phyloP scores from a whole-genome alignment of 169 alveolate species.

The Plasmodium ovale region DNA sequence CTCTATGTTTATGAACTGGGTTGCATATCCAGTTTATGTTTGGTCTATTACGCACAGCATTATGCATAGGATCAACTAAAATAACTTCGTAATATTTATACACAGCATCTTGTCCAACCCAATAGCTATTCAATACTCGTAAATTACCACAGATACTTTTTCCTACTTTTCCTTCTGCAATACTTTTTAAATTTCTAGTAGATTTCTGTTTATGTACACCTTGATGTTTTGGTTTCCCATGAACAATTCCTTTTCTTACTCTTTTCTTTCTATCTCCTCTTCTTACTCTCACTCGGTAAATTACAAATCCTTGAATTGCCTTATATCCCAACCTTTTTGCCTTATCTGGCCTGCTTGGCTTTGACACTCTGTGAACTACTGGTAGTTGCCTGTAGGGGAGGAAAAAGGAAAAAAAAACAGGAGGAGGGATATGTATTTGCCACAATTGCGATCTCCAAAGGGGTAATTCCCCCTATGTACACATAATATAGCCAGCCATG shows the following conservation, averaged over 20 bases:
- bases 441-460: too few relatives aligned
- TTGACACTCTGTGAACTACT: slow-evolving; percentile 97
- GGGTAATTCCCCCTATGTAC: too few relatives aligned
- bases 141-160: slow-evolving; percentile 94
- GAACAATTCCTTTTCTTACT: slow-evolving; percentile 98
- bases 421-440: too few relatives aligned
- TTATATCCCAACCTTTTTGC: slow-evolving; percentile 99
- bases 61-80: slow-evolving; percentile 98
- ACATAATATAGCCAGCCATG: not conserved
- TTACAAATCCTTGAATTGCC: slow-evolving; percentile 99
- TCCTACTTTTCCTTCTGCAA: slow-evolving; percentile 99
- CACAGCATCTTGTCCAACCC: slow-evolving; percentile 99
- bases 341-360: slow-evolving; percentile 97
- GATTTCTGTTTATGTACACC: slow-evolving; percentile 97
- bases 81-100: slow-evolving; percentile 99
- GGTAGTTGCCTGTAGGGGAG: slow-evolving; percentile 93
- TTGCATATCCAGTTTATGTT: slow-evolving; percentile 98
- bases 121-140: slow-evolving; percentile 99
- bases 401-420: not conserved
- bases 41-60: slow-evolving; percentile 98
- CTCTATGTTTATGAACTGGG: slow-evolving; percentile 98
- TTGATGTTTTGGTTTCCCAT: slow-evolving; percentile 99
- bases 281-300: slow-evolving; percentile 99
- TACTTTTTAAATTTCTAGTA: slow-evolving; percentile 95
- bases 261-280: slow-evolving; percentile 99